Percentiles rank a stretch among this genome's conserved stretches.
Conservation (phyloP, 768 basidiomycete genomes). For the Gloeostereum incarnatum region DNA sequence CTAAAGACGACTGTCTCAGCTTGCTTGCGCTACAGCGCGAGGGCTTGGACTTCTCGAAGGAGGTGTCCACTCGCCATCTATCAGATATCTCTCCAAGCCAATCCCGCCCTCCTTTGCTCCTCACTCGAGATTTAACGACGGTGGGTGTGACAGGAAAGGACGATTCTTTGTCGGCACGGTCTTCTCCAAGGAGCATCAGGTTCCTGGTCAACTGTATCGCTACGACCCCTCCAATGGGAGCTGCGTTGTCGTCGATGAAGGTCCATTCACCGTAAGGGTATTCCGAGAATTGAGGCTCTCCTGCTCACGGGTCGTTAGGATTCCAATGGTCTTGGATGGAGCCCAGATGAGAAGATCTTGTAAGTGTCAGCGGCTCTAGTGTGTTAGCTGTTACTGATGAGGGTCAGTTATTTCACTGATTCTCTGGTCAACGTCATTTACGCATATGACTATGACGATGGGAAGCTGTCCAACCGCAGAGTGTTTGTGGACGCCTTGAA, state of each 20-base stretch:
- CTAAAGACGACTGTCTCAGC: slow-evolving; percentile 19
- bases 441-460: slow-evolving; percentile 42
- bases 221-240: slow-evolving; percentile 42
- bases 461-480: slow-evolving; percentile 46
- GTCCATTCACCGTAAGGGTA: slow-evolving; percentile 60
- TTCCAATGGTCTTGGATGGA: slow-evolving; percentile 60
- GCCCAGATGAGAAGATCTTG: slow-evolving; percentile 52
- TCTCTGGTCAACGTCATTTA: slow-evolving; percentile 58
- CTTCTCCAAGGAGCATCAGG: slow-evolving; percentile 33
- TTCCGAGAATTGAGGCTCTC: slow-evolving; percentile 1
- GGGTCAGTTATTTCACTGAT: slow-evolving; percentile 63
- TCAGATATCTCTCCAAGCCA: slow-evolving; percentile 44
- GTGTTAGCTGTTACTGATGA: slow-evolving; percentile 5
- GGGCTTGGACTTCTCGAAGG: slow-evolving; percentile 46
- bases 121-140: slow-evolving; percentile 61
- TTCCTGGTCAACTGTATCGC: slow-evolving; percentile 50
- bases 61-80: slow-evolving; percentile 24
- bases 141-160: slow-evolving; percentile 55
- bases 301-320: slow-evolving; percentile 25
- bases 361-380: slow-evolving; percentile 17
- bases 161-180: slow-evolving; percentile 63
- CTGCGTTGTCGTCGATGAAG: slow-evolving; percentile 46
- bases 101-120: slow-evolving; percentile 28
- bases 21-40: slow-evolving; percentile 49
- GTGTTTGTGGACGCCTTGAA: slow-evolving; percentile 48